Evolutionary conservation across 1,284 basidiomycete species (phyloP), one percentile per base, ranked within the genome.

Genomic region (Moniliophthora roreri): DNA sequence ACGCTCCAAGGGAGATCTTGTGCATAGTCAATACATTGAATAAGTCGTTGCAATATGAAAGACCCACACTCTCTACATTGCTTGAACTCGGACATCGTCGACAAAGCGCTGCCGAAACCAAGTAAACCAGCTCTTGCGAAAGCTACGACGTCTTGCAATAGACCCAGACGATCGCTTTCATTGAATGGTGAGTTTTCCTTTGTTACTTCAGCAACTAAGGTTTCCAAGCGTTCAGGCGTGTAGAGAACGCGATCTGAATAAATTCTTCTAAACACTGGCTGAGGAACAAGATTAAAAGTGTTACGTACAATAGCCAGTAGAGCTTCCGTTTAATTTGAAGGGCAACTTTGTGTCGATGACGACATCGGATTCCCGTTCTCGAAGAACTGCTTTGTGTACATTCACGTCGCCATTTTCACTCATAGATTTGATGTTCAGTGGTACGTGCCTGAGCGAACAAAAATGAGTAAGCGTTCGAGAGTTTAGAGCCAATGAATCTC

Each of bases 321-420:
- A 95, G 51, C 88, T 89, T 13, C 87, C 89, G 67, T 98, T 99
- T 56, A 99, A 76, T 73, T 98, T 97, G 70, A 85, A 89, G 21
- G 86, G 78, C 64, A 81, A 85, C 66, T 71, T 84, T 3, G 81
- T 85, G 66, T 91, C 85, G 32, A 98, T 66, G 18, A 81, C 70
- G 61, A 93, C 82, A 36, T 75, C 79, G 47, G 78, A 79, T 69
- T 93, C 87, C 50, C 93, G 86, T 58, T 82, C 79, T 58, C 80
- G 74, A 45, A 98, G 79, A 42, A 96, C 70, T 13, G 81, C 76
- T 60, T 80, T 83, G 70, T 96, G 82, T 52, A 91, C 69, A 10
- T 69, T 69, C 2, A 78, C 63, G 60, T 84, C 84, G 40, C 90
- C 91, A 55, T 76, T 67, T 7, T 66, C 69, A 52, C 80, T 79